Percentiles rank a stretch among this genome's conserved stretches.
Evolutionary conservation across 805 yeast genomes (phyloP).

Genomic region (Cephaloascus albidus): DNA sequence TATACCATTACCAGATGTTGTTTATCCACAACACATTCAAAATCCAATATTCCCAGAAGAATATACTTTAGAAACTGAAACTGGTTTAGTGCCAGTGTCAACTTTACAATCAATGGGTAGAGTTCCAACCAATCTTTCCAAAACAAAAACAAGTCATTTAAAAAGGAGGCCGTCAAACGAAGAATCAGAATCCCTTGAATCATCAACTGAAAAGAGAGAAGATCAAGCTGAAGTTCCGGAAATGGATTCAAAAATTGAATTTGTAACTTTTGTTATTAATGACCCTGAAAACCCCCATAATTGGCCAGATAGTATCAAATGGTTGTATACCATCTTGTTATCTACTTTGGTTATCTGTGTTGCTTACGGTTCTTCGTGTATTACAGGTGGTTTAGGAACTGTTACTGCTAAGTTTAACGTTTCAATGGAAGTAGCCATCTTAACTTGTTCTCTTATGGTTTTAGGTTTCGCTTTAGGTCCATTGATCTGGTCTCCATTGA

Average conservation of each 20-base stretch:
- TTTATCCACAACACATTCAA: slow-evolving; percentile 22
- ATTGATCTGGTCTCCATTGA: slow-evolving; percentile 78
- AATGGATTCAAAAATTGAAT: slow-evolving; percentile 62
- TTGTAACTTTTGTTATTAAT: slow-evolving; percentile 69
- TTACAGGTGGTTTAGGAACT: slow-evolving; percentile 75
- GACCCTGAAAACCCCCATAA: slow-evolving; percentile 91
- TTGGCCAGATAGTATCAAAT: slow-evolving; percentile 51
- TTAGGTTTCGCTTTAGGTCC: slow-evolving; percentile 86
- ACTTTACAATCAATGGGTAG: slow-evolving; percentile 67
- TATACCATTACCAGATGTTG: slow-evolving; percentile 44
- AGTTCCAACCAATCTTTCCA: slow-evolving; percentile 9
- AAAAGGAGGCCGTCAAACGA: not conserved
- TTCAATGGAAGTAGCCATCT: slow-evolving; percentile 66
- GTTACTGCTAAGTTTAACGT: slow-evolving; percentile 62
- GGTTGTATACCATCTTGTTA: slow-evolving; percentile 60
- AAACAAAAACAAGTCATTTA: not conserved
- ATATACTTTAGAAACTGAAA: slow-evolving; percentile 76
- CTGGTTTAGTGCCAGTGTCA: slow-evolving; percentile 79
- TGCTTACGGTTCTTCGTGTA: slow-evolving; percentile 89
- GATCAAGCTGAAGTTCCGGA: slow-evolving; percentile 14
- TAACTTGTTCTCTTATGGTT: slow-evolving; percentile 82
- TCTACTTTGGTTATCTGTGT: slow-evolving; percentile 76
- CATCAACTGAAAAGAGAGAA: slow-evolving; percentile 6
- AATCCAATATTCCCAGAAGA: slow-evolving; percentile 88
- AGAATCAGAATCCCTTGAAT: slow-evolving; percentile 3